Evolutionary conservation across 108 stramenopile species (phyloP).

Genomic region (Cyclotella choctawhatcheeana): DNA sequence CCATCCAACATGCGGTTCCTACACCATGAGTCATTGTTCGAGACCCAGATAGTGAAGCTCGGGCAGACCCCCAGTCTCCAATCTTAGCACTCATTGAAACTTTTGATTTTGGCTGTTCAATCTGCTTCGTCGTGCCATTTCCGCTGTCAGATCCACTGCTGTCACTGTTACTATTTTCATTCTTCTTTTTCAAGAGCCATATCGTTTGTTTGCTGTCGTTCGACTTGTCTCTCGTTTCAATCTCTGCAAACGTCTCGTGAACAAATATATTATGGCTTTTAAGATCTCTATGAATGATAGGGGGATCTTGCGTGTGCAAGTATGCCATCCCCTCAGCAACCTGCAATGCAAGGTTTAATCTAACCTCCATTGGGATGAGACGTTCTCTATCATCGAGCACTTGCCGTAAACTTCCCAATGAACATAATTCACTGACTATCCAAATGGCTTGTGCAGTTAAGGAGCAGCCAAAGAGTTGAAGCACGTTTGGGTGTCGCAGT

Average conservation of each 20-base stretch:
- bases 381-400: slow-evolving; percentile 89
- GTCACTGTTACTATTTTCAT: slow-evolving; percentile 19
- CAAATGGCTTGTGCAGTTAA: slow-evolving; percentile 96
- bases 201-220: slow-evolving; percentile 41
- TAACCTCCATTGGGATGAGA: slow-evolving; percentile 55
- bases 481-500: slow-evolving; percentile 94
- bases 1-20: slow-evolving; percentile 97
- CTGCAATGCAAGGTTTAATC: slow-evolving; percentile 83
- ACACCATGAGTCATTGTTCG: slow-evolving; percentile 97
- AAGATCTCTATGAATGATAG: slow-evolving; percentile 97
- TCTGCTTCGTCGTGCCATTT: slow-evolving; percentile 20
- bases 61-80: slow-evolving; percentile 96
- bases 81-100: slow-evolving; percentile 88
- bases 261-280: slow-evolving; percentile 99
- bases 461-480: slow-evolving; percentile 96
- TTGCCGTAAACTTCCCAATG: slow-evolving; percentile 90
- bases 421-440: slow-evolving; percentile 96
- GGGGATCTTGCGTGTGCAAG: slow-evolving; percentile 92
- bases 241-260: slow-evolving; percentile 86
- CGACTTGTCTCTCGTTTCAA: slow-evolving; percentile 38
- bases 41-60: slow-evolving; percentile 85
- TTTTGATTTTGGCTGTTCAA: slow-evolving; percentile 59
- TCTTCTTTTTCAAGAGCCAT: slow-evolving; percentile 36
- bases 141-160: slow-evolving; percentile 13
- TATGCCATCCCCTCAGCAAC: slow-evolving; percentile 97